Percentiles rank a stretch among this genome's conserved stretches.
Conservation (phyloP, 345 rosid genomes). For the Arabidopsis suecica region DNA sequence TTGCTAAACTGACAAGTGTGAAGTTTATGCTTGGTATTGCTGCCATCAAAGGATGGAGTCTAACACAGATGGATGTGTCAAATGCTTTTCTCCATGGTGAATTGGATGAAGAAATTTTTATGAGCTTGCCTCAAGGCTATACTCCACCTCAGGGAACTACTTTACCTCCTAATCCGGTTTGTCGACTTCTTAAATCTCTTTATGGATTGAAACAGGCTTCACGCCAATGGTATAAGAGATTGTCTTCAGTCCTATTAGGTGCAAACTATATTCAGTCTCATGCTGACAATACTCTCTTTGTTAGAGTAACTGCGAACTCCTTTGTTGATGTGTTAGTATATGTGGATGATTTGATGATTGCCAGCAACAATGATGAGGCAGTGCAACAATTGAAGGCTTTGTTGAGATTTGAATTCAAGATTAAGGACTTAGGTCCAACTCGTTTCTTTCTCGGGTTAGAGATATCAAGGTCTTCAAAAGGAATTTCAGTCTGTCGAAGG, state of each 20-base stretch:
- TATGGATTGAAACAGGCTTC: background rate
- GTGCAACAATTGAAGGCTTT: fast-evolving
- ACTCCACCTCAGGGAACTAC: background rate
- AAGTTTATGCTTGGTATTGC: fast-evolving
- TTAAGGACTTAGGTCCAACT: background rate
- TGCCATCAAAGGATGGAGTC: background rate
- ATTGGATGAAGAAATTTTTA: background rate
- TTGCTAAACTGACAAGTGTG: background rate
- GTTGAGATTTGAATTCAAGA: fast-evolving
- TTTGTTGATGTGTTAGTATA: no score
- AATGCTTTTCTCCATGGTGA: background rate
- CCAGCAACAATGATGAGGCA: background rate
- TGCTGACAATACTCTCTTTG: no score
- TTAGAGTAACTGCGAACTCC: no score
- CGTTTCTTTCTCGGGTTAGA: background rate
- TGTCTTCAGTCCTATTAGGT: background rate
- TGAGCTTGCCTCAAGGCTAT: background rate
- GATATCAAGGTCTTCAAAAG: fast-evolving
- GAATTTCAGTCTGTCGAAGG: fast-evolving
- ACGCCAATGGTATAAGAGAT: background rate
- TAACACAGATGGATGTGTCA: background rate
- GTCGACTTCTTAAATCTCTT: fast-evolving
- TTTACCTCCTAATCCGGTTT: background rate
- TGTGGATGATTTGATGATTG: no score
- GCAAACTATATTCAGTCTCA: no score